Base-by-base conservation (phyloP, 345 rosid species). In the Physaria fendleri region DNA sequence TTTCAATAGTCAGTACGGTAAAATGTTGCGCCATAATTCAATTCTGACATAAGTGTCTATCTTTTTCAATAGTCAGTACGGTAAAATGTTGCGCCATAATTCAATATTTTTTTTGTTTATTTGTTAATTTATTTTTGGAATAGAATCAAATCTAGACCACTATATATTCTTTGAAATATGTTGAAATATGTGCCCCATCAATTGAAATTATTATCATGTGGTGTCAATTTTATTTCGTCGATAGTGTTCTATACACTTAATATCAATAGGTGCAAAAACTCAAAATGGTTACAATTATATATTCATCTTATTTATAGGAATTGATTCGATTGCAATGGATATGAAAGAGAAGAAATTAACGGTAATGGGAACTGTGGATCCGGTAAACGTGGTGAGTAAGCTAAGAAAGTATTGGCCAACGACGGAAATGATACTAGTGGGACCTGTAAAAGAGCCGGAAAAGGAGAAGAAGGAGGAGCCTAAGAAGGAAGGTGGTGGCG, bases 381-480 rank as follows among this genome's bases (percentile, higher is more conserved):
- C 94, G 6, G 76, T 90, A 4, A 77, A 47, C 9, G 74, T 79
- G 5, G 97, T 81, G 25, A 82, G 85, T 78, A 90, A 83, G 65
- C 67, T 90, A 56, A 79, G 97, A 64, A 90, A 87, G 71, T 74
- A 83, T 27, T 90, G 94, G 94, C 82, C 74, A 1, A 76, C 78
- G 23, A 76, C 95, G 2, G 79, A 82, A 8, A 83, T 90, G 4
- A 45, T 85, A 37, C 61, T 77, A 1, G 89, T 90, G 0, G 97
- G 97, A 17, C 97, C 95, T 6, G 95, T 91, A 2, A 83, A 83
- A 29, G 95, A 84, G 73, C 91, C 91, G 4, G 86, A 84, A 73
- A 89, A 85, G 79, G 76, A 82, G 5, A 83, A 83, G 77, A 78
- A 84, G 39, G 96, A 76, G 46, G 91, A 81, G 18, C 78, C 84